These are phyloP conservation scores for Acanthamoeba castellanii DNA, from an alignment of 208 protist species.

Conservation along the genomic window DNA sequence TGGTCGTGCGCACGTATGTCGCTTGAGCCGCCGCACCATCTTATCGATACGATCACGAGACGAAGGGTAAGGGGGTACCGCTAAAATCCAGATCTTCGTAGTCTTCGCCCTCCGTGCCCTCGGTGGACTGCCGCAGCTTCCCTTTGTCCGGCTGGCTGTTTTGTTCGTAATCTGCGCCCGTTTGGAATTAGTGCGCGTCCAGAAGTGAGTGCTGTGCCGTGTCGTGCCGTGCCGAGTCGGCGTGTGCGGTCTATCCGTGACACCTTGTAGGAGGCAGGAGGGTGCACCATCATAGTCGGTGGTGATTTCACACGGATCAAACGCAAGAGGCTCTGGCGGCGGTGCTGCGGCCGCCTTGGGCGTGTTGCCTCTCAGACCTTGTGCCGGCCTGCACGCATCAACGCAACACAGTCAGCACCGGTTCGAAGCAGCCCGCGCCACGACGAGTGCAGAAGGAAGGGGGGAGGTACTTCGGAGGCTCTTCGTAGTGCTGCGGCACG, in stretches of 20 bases:
- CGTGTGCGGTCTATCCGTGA: background rate
- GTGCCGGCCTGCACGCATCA: background rate
- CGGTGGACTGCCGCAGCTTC: background rate
- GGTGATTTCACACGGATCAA: conserved; percentile 48
- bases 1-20: background rate
- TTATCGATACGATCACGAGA: background rate
- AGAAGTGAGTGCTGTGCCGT: background rate
- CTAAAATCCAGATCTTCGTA: conserved; percentile 49
- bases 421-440: background rate
- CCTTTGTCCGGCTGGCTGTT: background rate
- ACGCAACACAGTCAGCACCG: background rate
- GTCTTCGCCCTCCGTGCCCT: background rate
- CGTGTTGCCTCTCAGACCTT: background rate
- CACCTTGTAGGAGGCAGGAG: background rate
- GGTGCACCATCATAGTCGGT: conserved; percentile 11
- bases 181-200: background rate
- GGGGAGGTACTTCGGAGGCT: background rate
- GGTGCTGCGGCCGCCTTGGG: background rate
- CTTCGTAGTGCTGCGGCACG: background rate
- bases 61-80: background rate
- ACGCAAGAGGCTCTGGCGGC: background rate
- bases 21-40: too few relatives aligned
- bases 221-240: background rate
- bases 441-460: background rate
- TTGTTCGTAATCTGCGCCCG: background rate